A percentile compares a stretch with the other conserved stretches of the same genome.
phyloP scores from a whole-genome alignment of 75 land plant genomes.

The Sequoiadendron giganteum region DNA sequence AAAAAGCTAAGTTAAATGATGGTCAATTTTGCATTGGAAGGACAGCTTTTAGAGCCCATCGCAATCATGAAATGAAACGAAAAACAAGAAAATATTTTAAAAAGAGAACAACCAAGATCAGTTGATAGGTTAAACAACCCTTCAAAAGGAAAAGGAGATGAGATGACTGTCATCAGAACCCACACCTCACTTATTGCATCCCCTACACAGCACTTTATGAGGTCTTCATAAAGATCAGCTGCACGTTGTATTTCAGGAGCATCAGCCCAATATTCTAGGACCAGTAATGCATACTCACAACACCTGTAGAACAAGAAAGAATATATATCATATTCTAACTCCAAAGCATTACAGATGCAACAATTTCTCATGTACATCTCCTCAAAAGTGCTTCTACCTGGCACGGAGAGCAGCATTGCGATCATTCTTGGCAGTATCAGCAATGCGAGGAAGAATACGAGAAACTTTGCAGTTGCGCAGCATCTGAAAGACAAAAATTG shows the following conservation, averaged over 20 bases:
- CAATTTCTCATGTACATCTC: neutral
- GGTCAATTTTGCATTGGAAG: neutral
- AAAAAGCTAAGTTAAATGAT: neutral
- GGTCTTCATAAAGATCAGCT: conserved; percentile 94
- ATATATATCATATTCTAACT: neutral
- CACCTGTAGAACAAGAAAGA: conserved; percentile 54
- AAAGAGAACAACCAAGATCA: neutral
- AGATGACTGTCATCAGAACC: neutral
- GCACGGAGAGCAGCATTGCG: conserved; percentile 90
- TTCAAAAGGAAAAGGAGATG: neutral
- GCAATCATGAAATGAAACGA: neutral
- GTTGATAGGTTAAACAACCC: neutral
- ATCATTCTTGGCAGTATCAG: conserved; percentile 93
- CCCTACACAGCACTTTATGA: conserved; percentile 91
- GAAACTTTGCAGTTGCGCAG: conserved; percentile 92
- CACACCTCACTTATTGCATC: conserved; percentile 99
- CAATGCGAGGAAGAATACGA: conserved; percentile 87
- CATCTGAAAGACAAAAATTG: conserved; percentile 59
- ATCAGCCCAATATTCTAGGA: conserved; percentile 96
- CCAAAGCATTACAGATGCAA: neutral
- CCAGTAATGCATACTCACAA: conserved; percentile 92
- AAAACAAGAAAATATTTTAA: neutral
- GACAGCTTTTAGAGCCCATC: neutral
- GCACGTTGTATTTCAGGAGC: conserved; percentile 97
- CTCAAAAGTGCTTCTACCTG: conserved; percentile 48